Percentiles rank a stretch among this genome's conserved stretches.
Evolutionary conservation across 768 basidiomycete species (phyloP).

Genomic region (Polyporus arcularius): DNA sequence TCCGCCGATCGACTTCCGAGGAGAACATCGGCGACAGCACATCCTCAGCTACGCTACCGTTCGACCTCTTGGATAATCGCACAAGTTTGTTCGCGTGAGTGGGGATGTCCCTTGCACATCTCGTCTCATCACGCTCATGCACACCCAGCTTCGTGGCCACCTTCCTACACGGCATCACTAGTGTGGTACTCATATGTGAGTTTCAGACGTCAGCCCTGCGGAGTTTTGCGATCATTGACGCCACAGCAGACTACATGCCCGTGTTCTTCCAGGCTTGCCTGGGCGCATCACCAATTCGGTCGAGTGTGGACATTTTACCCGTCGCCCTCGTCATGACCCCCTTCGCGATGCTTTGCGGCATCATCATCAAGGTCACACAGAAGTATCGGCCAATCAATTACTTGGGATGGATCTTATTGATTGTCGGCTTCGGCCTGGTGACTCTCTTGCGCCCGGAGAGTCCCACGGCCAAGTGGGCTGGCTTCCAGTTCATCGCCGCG

Average conservation of each 20-base stretch:
- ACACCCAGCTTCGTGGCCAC: slow-evolving; percentile 34
- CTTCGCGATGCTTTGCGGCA: slow-evolving; percentile 29
- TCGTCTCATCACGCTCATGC: not conserved
- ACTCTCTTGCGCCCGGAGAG: slow-evolving; percentile 27
- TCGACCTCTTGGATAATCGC: slow-evolving; percentile 9
- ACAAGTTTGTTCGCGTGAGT: slow-evolving; percentile 16
- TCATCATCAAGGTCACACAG: slow-evolving; percentile 24
- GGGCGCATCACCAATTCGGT: slow-evolving; percentile 32
- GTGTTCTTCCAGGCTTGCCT: slow-evolving; percentile 48
- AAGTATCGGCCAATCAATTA: slow-evolving; percentile 32
- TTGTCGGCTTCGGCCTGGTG: slow-evolving; percentile 41
- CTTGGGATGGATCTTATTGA: slow-evolving; percentile 38
- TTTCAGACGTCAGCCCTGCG: not conserved
- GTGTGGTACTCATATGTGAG: slow-evolving; percentile 27
- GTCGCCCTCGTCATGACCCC: slow-evolving; percentile 31
- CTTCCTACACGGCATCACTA: slow-evolving; percentile 22
- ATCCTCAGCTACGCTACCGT: slow-evolving; percentile 12
- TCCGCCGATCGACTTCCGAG: not conserved
- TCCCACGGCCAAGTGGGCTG: slow-evolving; percentile 27
- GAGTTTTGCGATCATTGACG: not conserved
- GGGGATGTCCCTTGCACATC: slow-evolving; percentile 17
- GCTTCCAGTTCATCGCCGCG: slow-evolving; percentile 29
- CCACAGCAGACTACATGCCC: slow-evolving; percentile 38
- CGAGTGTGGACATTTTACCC: slow-evolving; percentile 28
- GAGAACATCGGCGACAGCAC: slow-evolving; percentile 20